Percentiles rank a stretch among this genome's conserved stretches.
Evolutionary conservation across 495 filamentous ascomycete genomes (phyloP).

Genomic region (Lindgomyces ingoldianus): DNA sequence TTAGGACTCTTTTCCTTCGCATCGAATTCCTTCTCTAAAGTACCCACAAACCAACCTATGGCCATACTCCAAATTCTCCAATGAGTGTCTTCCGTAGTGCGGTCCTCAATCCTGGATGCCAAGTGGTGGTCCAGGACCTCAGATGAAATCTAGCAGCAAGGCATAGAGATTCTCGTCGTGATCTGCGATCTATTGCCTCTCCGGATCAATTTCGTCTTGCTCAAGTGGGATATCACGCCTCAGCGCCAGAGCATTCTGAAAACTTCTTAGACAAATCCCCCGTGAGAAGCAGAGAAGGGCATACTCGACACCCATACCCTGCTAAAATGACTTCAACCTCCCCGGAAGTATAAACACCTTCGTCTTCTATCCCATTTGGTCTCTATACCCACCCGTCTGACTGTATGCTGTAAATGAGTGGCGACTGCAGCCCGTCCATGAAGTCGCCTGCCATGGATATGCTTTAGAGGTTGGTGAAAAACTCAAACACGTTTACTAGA

Average conservation of each 20-base stretch:
- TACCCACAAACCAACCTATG: too few relatives aligned
- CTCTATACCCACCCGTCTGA: too few relatives aligned
- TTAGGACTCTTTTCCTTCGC: too few relatives aligned
- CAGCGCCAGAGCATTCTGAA: background rate
- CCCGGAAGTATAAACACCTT: background rate
- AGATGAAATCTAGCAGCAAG: background rate
- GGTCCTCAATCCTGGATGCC: background rate
- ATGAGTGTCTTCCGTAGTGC: too few relatives aligned
- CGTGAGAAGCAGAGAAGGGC: background rate
- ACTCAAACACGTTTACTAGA: too few relatives aligned
- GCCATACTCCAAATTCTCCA: too few relatives aligned
- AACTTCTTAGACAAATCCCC: background rate
- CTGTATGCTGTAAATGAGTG: too few relatives aligned
- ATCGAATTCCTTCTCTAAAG: too few relatives aligned
- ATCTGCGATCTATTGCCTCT: background rate
- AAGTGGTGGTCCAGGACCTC: background rate
- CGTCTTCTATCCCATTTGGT: background rate
- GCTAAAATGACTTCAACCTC: background rate
- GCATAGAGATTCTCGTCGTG: background rate
- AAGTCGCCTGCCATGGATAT: too few relatives aligned
- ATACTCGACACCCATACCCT: background rate
- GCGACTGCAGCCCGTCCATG: too few relatives aligned
- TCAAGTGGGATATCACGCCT: background rate
- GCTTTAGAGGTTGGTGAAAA: too few relatives aligned
- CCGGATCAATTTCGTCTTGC: background rate